Conservation (phyloP, 495 filamentous ascomycete genomes). For the Aspergillus nanangensis region DNA sequence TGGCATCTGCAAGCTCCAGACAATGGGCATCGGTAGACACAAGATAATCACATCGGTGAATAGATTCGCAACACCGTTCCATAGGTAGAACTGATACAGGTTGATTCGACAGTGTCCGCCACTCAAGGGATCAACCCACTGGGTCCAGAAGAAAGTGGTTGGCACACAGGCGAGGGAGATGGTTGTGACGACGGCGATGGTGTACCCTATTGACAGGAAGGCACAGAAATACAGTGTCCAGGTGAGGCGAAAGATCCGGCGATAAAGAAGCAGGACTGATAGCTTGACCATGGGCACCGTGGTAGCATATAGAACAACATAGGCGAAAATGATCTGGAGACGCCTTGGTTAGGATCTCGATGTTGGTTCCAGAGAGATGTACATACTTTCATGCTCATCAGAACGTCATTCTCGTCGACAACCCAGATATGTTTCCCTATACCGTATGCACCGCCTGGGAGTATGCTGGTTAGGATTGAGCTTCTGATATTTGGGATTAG, state of each 20-base stretch:
- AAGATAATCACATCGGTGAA: conserved; percentile 32
- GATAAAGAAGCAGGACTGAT: conserved; percentile 16
- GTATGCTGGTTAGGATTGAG: neutral
- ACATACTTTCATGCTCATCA: conserved; percentile 11
- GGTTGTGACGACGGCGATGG: conserved; percentile 6
- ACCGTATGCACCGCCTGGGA: conserved; percentile 9
- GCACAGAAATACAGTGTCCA: conserved; percentile 10
- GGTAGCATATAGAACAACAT: conserved; percentile 8
- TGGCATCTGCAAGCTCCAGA: conserved; percentile 27
- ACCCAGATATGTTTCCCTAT: conserved; percentile 16
- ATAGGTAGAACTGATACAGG: conserved; percentile 12
- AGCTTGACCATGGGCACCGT: conserved; percentile 17
- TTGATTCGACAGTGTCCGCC: conserved; percentile 10
- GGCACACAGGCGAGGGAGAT: conserved; percentile 9
- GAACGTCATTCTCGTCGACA: conserved; percentile 7
- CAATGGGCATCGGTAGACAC: conserved; percentile 30
- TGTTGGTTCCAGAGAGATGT: neutral
- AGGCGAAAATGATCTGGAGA: conserved; percentile 10
- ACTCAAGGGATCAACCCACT: conserved; percentile 7
- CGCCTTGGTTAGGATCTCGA: neutral
- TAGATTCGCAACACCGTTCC: conserved; percentile 19
- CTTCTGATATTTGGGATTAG: neutral
- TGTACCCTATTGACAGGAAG: conserved; percentile 10
- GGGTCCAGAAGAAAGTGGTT: conserved; percentile 13
- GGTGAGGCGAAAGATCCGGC: conserved; percentile 14